These are phyloP conservation scores for Boletus insuetus DNA, from an alignment of 768 basidiomycete genomes.

Conservation along the genomic window DNA sequence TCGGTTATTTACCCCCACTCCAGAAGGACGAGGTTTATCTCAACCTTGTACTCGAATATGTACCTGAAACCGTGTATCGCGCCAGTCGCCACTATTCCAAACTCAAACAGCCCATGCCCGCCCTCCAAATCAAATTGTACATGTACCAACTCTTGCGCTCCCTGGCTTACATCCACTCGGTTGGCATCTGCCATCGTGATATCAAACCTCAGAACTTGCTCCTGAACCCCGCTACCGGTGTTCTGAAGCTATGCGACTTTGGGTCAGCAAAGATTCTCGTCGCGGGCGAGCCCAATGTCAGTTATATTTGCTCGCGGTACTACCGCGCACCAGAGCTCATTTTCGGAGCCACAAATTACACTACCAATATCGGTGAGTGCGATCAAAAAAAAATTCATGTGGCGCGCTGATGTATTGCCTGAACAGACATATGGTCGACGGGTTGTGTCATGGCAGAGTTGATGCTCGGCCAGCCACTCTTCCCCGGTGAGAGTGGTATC, in stretches of 20 bases:
- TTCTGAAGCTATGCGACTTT: slow-evolving; percentile 98
- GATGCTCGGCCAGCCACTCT: slow-evolving; percentile 98
- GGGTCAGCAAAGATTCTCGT: slow-evolving; percentile 98
- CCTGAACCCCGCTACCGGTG: slow-evolving; percentile 93
- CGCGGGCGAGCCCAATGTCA: slow-evolving; percentile 97
- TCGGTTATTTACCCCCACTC: slow-evolving; percentile 3
- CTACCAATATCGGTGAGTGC: slow-evolving; percentile 91
- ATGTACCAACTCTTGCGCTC: slow-evolving; percentile 99
- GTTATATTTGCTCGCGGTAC: slow-evolving; percentile 99
- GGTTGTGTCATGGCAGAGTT: slow-evolving; percentile 99
- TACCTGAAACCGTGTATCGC: slow-evolving; percentile 98
- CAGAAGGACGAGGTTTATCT: slow-evolving; percentile 99
- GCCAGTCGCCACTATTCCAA: slow-evolving; percentile 98
- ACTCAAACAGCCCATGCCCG: slow-evolving; percentile 99
- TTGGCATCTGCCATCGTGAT: slow-evolving; percentile 99
- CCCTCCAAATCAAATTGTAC: slow-evolving; percentile 99
- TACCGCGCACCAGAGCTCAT: slow-evolving; percentile 99
- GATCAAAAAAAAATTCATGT: neutral
- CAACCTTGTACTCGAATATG: slow-evolving; percentile 98
- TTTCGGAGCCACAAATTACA: slow-evolving; percentile 99
- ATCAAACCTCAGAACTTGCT: slow-evolving; percentile 99
- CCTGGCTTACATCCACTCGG: slow-evolving; percentile 97
- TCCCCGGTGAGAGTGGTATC: slow-evolving; percentile 98
- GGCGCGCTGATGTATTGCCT: slow-evolving; percentile 5
- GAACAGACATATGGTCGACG: slow-evolving; percentile 95